Conservation (phyloP, 805 yeast genomes). For the Saturnispora mendoncae region DNA sequence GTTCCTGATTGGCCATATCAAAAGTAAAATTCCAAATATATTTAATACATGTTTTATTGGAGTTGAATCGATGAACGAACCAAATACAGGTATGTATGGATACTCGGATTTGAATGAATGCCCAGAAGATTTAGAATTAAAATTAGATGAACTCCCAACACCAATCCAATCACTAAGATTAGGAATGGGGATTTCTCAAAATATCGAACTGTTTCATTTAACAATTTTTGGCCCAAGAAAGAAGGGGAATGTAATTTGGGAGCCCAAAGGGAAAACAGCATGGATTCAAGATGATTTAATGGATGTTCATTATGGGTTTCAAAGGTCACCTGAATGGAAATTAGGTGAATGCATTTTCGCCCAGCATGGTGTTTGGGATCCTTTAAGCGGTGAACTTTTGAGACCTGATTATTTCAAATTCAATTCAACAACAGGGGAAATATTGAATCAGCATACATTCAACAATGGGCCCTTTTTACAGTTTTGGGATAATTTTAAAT, state of each 20-base stretch:
- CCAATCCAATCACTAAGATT: slow-evolving; percentile 62
- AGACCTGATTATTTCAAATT: slow-evolving; percentile 43
- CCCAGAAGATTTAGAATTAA: slow-evolving; percentile 57
- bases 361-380: slow-evolving; percentile 69
- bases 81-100: slow-evolving; percentile 69
- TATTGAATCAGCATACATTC: slow-evolving; percentile 45
- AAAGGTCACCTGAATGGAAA: slow-evolving; percentile 54
- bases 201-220: slow-evolving; percentile 62
- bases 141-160: slow-evolving; percentile 78
- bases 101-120: slow-evolving; percentile 42
- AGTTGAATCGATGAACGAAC: slow-evolving; percentile 80
- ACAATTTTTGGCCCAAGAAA: slow-evolving; percentile 71
- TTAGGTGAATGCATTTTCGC: slow-evolving; percentile 77
- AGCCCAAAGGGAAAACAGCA: slow-evolving; percentile 58
- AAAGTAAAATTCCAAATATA: slow-evolving; percentile 35
- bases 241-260: slow-evolving; percentile 44
- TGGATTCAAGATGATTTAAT: slow-evolving; percentile 52
- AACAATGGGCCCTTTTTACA: slow-evolving; percentile 56
- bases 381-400: slow-evolving; percentile 31
- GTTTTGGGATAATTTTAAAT: slow-evolving; percentile 46
- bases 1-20: slow-evolving; percentile 36
- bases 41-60: slow-evolving; percentile 53
- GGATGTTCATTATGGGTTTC: slow-evolving; percentile 66
- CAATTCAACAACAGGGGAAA: slow-evolving; percentile 31
- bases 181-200: slow-evolving; percentile 69